Base-by-base conservation (phyloP, 352 stramenopile genomes). In the Phytophthora kernoviae region DNA sequence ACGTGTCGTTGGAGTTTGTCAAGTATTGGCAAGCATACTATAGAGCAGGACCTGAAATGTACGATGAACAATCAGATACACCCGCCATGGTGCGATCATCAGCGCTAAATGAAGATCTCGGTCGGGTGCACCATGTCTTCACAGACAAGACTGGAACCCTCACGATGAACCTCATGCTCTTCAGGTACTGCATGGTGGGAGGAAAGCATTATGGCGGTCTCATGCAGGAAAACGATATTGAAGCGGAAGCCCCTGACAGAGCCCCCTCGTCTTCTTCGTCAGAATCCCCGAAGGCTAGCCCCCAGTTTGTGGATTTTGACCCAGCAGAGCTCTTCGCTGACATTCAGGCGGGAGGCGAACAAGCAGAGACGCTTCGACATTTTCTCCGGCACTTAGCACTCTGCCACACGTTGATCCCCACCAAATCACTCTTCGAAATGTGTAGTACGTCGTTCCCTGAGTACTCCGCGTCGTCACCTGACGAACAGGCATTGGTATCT, bases 1-100 rank as follows among this genome's bases (percentile, higher is more conserved):
- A 99, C 67, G 96, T 99, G 5, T 98, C 96, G 18, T 78, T 99
- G 20, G 94, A 98, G 71, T 93, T 99, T 26, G 91, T 98, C 41
- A 98, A 98, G 59, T 97, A 98, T 55, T 95, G 88, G 73, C 94
- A 98, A 72, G 89, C 94, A 40, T 91, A 97, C 42, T 98, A 95
- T 99, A 40, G 84, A 97, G 44, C 90, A 91, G 54, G 86, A 97
- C 44, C 50, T 96, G 12, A 93, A 22, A 97, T 98, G 88, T 97
- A 97, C 54, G 87, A 99, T 59, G 77, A 83, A 33, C 70, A 80
- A 32, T 96, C 88, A 0, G 87, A 98, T 62, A 98, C 80, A 9
- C 87, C 82, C 15, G 82, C 82, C 11, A 82, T 90, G 51, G 87
- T 95, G 26, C 81, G 84, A 30, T 88, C 86, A 9, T 92, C 83